Conservation (phyloP, 371 early-diverging fungal species). For the Caulochytrium protostelioides region DNA sequence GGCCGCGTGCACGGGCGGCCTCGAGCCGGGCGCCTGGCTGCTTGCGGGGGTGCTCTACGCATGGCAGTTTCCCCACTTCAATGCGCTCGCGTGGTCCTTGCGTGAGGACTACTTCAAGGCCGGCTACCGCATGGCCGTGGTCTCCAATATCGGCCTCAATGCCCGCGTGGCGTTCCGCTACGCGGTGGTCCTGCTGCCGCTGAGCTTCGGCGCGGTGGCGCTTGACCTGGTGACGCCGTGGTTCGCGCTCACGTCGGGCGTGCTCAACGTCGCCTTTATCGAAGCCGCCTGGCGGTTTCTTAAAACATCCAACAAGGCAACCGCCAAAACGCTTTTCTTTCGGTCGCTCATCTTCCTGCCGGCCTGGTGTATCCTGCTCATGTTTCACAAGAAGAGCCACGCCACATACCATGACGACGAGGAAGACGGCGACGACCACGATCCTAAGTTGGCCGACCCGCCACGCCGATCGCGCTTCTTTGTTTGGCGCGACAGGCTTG, state of each 20-base stretch:
- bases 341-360: constrained; percentile 71
- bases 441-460: too few species aligned
- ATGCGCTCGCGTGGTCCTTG: constrained; percentile 73
- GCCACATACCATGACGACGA: too few species aligned
- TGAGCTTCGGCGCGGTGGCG: constrained; percentile 38
- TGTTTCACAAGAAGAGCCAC: constrained; percentile 76
- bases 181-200: constrained; percentile 59
- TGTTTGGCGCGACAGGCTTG: too few species aligned
- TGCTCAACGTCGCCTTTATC: constrained; percentile 50
- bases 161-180: constrained; percentile 70
- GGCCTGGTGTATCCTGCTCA: constrained; percentile 53
- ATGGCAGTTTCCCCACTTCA: constrained; percentile 98
- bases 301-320: constrained; percentile 53
- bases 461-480: too few species aligned
- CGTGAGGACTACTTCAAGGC: constrained; percentile 87
- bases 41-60: constrained; percentile 63
- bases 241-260: constrained; percentile 52
- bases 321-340: constrained; percentile 73
- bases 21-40: constrained; percentile 61
- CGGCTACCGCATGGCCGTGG: constrained; percentile 88
- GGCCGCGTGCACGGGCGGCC: constrained; percentile 54
- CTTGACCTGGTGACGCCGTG: constrained; percentile 54
- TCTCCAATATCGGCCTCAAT: constrained; percentile 65
- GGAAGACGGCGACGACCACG: too few species aligned
- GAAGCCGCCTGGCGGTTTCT: constrained; percentile 50